These are phyloP conservation scores for Grammothele lineata DNA, from an alignment of 768 basidiomycete genomes.

Conservation along the genomic window DNA sequence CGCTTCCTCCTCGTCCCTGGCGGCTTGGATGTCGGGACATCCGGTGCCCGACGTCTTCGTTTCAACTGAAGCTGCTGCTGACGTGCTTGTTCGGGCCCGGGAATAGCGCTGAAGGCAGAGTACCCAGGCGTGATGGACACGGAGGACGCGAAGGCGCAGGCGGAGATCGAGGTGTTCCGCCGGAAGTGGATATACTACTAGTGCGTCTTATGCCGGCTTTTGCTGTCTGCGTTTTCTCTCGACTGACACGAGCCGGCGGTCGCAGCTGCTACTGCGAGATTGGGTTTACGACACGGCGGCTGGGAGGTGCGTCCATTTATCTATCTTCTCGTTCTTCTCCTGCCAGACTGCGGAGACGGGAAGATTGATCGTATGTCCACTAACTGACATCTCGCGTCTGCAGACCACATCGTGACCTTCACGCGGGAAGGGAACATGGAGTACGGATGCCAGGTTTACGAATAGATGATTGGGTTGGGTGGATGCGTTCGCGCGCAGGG, in stretches of 20 bases:
- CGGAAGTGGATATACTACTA: constrained; percentile 43
- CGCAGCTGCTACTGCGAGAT: constrained; percentile 66
- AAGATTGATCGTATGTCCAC: no score
- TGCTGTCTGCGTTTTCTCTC: no score
- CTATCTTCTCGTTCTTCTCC: no score
- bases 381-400: not conserved
- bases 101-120: constrained; percentile 47
- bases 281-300: constrained; percentile 62
- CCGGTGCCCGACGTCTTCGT: not conserved
- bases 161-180: constrained; percentile 70
- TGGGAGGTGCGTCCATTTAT: constrained; percentile 57
- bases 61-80: no score
- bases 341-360: no score
- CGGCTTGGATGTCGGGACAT: no score
- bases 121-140: constrained; percentile 54
- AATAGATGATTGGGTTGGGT: constrained; percentile 4
- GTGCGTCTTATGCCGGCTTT: constrained; percentile 26
- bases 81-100: no score
- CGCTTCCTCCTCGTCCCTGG: not conserved
- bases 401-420: constrained; percentile 63
- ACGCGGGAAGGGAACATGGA: constrained; percentile 59
- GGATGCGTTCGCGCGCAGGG: no score
- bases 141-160: constrained; percentile 28
- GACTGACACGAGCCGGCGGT: constrained; percentile 5
- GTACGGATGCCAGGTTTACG: constrained; percentile 45